phyloP scores from a whole-genome alignment of 371 early-diverging fungal genomes.

The Racocetra persica region DNA sequence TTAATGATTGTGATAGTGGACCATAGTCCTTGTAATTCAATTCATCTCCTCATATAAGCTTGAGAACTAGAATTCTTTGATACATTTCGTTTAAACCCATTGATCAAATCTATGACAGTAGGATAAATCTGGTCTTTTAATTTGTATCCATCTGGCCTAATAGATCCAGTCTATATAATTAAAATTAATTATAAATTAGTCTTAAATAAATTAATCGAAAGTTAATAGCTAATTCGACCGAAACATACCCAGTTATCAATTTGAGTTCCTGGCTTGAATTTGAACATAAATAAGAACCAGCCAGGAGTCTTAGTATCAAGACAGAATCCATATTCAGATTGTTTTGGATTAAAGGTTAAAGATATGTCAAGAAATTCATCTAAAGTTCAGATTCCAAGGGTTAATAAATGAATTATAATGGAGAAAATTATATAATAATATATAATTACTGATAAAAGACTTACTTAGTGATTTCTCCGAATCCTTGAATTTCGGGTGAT shows the following conservation, averaged over 20 bases:
- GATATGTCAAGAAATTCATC: constrained; percentile 52
- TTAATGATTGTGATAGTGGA: too few relatives aligned
- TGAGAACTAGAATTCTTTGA: too few relatives aligned
- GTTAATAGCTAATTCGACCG: too few relatives aligned
- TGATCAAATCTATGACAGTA: neutral
- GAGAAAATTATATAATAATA: neutral
- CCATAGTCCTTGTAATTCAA: too few relatives aligned
- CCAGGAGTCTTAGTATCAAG: constrained; percentile 58
- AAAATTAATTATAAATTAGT: too few relatives aligned
- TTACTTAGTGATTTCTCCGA: constrained; percentile 55
- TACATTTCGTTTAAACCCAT: neutral
- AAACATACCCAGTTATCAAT: neutral
- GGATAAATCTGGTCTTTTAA: neutral
- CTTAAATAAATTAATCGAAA: too few relatives aligned
- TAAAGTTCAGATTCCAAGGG: neutral
- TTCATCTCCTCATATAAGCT: too few relatives aligned
- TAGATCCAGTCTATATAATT: neutral
- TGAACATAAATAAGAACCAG: constrained; percentile 55
- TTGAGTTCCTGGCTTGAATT: neutral
- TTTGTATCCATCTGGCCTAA: neutral
- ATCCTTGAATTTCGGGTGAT: constrained; percentile 67
- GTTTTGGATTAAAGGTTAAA: constrained; percentile 59
- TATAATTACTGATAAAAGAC: neutral
- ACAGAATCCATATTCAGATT: constrained; percentile 67
- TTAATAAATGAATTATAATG: neutral